A percentile compares a stretch with the other conserved stretches of the same genome.
Evolutionary conservation across 2,329 filamentous ascomycete species (phyloP).

Genomic region (Teratosphaeria destructans): DNA sequence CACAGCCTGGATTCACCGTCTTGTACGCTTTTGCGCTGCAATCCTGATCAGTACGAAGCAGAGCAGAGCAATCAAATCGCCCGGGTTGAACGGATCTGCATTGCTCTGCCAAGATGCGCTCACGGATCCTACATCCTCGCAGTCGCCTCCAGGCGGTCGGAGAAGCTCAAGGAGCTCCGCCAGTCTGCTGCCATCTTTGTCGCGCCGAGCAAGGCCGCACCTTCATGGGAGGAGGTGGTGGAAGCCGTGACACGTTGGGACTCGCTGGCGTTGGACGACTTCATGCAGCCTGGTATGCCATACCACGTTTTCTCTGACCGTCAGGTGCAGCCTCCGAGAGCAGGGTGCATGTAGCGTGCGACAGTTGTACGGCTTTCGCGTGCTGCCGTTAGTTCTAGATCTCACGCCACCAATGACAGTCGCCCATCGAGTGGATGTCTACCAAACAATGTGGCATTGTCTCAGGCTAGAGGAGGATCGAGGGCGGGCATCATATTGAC

Average conservation of each 20-base stretch:
- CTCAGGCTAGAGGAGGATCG: not conserved
- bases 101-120: not conserved
- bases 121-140: slow-evolving; percentile 38
- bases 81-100: not conserved
- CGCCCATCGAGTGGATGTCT: not conserved
- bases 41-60: slow-evolving; percentile 4
- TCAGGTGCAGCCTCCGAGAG: not conserved
- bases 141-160: slow-evolving; percentile 33
- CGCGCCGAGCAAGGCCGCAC: not conserved
- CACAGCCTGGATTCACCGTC: slow-evolving; percentile 33
- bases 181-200: slow-evolving; percentile 26
- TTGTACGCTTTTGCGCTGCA: slow-evolving; percentile 41
- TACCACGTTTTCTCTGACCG: not conserved
- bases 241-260: not conserved
- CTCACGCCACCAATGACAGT: not conserved
- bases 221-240: not conserved
- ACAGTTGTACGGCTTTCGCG: not conserved
- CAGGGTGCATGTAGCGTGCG: not conserved
- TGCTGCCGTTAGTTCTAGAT: not conserved
- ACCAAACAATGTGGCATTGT: not conserved
- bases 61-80: not conserved
- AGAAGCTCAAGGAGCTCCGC: slow-evolving; percentile 33
- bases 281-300: not conserved
- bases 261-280: not conserved
- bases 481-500: not conserved